Conservation (phyloP, 805 yeast species). For the Teunomyces cretensis region DNA sequence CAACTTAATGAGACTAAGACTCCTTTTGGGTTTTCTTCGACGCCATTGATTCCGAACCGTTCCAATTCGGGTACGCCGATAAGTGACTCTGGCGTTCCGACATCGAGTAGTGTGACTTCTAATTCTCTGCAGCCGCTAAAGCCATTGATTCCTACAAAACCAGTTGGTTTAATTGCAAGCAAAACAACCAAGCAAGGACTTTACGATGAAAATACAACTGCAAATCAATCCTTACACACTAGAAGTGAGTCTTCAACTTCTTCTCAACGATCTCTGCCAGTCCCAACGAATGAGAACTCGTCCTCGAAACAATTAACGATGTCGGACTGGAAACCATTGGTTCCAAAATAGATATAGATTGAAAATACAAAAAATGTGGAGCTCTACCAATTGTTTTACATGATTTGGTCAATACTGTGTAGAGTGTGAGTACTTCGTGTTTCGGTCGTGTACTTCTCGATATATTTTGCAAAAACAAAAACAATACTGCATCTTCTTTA, state of each 20-base stretch:
- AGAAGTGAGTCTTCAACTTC: not conserved
- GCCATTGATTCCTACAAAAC: constrained; percentile 41
- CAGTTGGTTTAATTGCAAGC: constrained; percentile 23
- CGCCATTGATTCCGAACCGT: constrained; percentile 40
- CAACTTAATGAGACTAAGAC: constrained; percentile 13
- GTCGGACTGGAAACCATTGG: constrained; percentile 53
- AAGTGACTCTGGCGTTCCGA: constrained; percentile 6
- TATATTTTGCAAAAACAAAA: not conserved
- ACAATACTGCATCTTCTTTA: not conserved
- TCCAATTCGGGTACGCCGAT: constrained; percentile 29
- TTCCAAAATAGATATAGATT: constrained; percentile 37
- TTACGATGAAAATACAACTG: not conserved
- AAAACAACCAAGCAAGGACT: constrained; percentile 12
- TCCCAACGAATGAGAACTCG: constrained; percentile 5
- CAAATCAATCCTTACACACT: not conserved
- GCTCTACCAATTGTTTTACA: too few species aligned
- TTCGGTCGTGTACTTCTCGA: constrained; percentile 5
- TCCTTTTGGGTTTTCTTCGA: constrained; percentile 36
- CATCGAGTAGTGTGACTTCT: not conserved
- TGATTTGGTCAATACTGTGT: not conserved
- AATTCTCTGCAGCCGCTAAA: constrained; percentile 9
- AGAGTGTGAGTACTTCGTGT: not conserved
- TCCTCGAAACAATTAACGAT: constrained; percentile 20
- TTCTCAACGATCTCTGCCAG: constrained; percentile 8
- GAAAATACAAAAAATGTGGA: not conserved